These are phyloP conservation scores for Chalaropsis thielavioides DNA, from an alignment of 2,329 filamentous ascomycete species.

Conservation along the genomic window DNA sequence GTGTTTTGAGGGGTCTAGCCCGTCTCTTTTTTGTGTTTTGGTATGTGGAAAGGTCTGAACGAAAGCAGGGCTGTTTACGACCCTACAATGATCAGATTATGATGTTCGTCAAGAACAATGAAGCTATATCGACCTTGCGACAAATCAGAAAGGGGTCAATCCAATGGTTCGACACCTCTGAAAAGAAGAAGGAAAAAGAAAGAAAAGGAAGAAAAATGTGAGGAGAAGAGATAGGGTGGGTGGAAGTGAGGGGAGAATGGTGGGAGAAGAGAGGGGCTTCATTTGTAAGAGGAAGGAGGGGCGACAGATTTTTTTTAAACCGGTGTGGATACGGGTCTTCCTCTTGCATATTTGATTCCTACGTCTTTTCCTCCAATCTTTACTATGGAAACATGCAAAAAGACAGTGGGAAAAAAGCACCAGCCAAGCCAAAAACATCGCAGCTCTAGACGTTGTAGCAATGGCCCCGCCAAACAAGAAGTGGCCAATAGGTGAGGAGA, in stretches of 20 bases:
- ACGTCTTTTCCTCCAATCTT: neutral
- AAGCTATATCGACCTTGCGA: conserved; percentile 13
- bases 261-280: conserved; percentile 13
- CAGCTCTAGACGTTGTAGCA: neutral
- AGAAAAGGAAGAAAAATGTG: conserved; percentile 12
- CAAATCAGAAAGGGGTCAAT: conserved; percentile 16
- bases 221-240: conserved; percentile 5
- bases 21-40: conserved; percentile 17
- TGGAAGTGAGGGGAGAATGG: conserved; percentile 9
- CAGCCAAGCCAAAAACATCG: conserved; percentile 1
- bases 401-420: neutral
- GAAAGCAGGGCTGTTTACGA: conserved; percentile 33
- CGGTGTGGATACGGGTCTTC: neutral
- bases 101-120: conserved; percentile 11
- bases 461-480: neutral
- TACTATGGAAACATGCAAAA: neutral
- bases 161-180: conserved; percentile 17
- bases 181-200: conserved; percentile 12
- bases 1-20: conserved; percentile 38
- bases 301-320: conserved; percentile 15
- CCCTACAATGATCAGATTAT: conserved; percentile 19
- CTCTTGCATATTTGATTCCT: neutral
- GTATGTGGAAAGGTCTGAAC: conserved; percentile 23
- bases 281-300: conserved; percentile 17
- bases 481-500: neutral